Evolutionary conservation across 1,284 basidiomycete genomes (phyloP).

Genomic region (Apiotrichum porosum): DNA sequence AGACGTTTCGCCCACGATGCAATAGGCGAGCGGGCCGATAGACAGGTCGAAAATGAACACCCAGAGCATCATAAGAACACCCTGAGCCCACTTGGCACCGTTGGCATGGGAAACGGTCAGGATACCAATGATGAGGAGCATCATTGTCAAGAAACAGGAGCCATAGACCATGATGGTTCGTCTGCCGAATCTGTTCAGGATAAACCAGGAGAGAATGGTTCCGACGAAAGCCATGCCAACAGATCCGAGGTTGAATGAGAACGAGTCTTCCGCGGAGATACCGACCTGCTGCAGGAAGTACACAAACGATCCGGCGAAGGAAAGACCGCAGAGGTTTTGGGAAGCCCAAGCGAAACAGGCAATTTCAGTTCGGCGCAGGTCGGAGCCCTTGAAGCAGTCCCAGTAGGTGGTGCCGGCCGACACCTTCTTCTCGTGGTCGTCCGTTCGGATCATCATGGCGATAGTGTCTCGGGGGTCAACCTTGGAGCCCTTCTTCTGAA

Average conservation of each 20-base stretch:
- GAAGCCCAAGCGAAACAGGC: slow-evolving; percentile 10
- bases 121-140: slow-evolving; percentile 49
- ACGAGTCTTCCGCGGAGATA: slow-evolving; percentile 3
- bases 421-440: slow-evolving; percentile 30
- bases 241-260: slow-evolving; percentile 39
- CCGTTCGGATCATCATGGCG: slow-evolving; percentile 46
- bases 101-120: slow-evolving; percentile 6
- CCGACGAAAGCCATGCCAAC: slow-evolving; percentile 46
- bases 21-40: slow-evolving; percentile 27
- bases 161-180: slow-evolving; percentile 51
- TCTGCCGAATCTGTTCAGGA: slow-evolving; percentile 39
- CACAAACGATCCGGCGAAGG: slow-evolving; percentile 17
- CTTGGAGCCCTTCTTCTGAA: slow-evolving; percentile 13
- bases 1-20: slow-evolving; percentile 47
- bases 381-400: slow-evolving; percentile 31
- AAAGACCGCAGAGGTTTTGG: slow-evolving; percentile 24
- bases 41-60: slow-evolving; percentile 28
- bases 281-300: slow-evolving; percentile 28
- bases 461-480: slow-evolving; percentile 32
- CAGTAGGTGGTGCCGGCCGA: slow-evolving; percentile 19
- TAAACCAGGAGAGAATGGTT: slow-evolving; percentile 45
- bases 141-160: slow-evolving; percentile 41
- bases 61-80: slow-evolving; percentile 21
- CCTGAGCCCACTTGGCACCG: slow-evolving; percentile 15
- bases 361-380: slow-evolving; percentile 20